phyloP scores from a whole-genome alignment of 805 yeast species.

The Teunomyces kruisii region DNA sequence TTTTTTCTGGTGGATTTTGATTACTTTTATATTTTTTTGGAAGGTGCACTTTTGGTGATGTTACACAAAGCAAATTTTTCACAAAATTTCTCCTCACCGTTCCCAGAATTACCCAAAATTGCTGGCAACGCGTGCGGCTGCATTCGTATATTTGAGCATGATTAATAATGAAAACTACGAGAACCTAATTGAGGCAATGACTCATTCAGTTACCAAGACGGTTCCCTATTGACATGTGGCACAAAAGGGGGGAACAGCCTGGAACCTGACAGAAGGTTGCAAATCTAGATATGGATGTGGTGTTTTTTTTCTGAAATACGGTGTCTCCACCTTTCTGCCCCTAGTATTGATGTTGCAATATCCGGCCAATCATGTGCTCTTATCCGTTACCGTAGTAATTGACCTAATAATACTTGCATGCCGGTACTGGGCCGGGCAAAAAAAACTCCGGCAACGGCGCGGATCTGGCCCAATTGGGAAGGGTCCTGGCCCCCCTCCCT shows the following conservation, averaged over 20 bases:
- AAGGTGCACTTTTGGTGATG: slow-evolving; percentile 1
- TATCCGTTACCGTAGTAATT: slow-evolving; percentile 4
- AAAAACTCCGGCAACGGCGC: slow-evolving; percentile 5
- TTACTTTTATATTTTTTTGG: slow-evolving; percentile 9
- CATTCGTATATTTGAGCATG: slow-evolving; percentile 1
- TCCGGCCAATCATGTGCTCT: slow-evolving; percentile 1
- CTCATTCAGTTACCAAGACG: not conserved
- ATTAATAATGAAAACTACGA: not conserved
- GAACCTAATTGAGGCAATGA: slow-evolving; percentile 1
- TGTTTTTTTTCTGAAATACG: too few relatives aligned
- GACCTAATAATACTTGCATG: not conserved
- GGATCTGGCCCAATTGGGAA: not conserved
- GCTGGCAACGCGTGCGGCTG: not conserved
- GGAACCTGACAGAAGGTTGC: not conserved
- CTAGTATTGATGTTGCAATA: too few relatives aligned
- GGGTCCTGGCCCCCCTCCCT: too few relatives aligned
- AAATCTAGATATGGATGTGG: not conserved
- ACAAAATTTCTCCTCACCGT: slow-evolving; percentile 4
- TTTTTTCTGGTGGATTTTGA: slow-evolving; percentile 3
- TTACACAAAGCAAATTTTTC: slow-evolving; percentile 1
- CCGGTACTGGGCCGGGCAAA: not conserved
- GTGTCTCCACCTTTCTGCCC: too few relatives aligned
- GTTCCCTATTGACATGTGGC: not conserved
- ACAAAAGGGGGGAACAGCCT: not conserved
- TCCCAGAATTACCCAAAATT: not conserved